A percentile compares a stretch with the other conserved stretches of the same genome.
phyloP scores from a whole-genome alignment of 1,284 basidiomycete genomes.

The Cutaneotrichosporon sp. region DNA sequence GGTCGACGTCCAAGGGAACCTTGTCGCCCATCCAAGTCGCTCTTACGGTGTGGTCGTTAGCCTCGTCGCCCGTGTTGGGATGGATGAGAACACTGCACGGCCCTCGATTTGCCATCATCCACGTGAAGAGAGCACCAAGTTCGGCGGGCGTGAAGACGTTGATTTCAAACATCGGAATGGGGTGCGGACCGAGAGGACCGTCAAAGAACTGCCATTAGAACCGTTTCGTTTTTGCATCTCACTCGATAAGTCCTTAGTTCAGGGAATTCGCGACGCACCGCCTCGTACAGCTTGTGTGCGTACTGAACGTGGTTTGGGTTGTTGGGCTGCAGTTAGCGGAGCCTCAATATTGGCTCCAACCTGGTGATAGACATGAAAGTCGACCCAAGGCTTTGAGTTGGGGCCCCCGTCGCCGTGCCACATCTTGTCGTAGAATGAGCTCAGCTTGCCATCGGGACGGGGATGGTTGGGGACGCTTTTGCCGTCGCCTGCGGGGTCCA shows the following conservation, averaged over 20 bases:
- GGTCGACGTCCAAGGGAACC: constrained; percentile 59
- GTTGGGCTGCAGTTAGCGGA: constrained; percentile 15
- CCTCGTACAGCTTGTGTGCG: constrained; percentile 27
- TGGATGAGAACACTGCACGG: constrained; percentile 70
- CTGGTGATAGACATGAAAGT: constrained; percentile 30
- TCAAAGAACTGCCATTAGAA: constrained; percentile 27
- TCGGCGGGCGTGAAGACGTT: constrained; percentile 66
- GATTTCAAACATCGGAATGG: constrained; percentile 68
- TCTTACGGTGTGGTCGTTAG: constrained; percentile 64
- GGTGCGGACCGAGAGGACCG: constrained; percentile 35
- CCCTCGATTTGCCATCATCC: constrained; percentile 64
- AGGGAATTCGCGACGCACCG: constrained; percentile 29
- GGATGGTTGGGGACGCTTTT: constrained; percentile 57
- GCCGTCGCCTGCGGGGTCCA: constrained; percentile 58
- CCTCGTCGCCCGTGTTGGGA: constrained; percentile 65
- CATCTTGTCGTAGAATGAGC: constrained; percentile 24
- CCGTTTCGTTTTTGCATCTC: neutral
- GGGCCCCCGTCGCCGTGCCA: constrained; percentile 13
- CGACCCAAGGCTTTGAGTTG: constrained; percentile 15
- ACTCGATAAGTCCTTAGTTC: constrained; percentile 27
- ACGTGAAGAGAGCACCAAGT: constrained; percentile 65
- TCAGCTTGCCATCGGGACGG: constrained; percentile 22
- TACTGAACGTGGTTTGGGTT: constrained; percentile 27
- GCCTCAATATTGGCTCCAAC: constrained; percentile 1
- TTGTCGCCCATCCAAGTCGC: constrained; percentile 68